Evolutionary conservation across 345 rosid species (phyloP), one percentile per base, ranked within the genome.

Genomic region (Melaleuca alternifolia): DNA sequence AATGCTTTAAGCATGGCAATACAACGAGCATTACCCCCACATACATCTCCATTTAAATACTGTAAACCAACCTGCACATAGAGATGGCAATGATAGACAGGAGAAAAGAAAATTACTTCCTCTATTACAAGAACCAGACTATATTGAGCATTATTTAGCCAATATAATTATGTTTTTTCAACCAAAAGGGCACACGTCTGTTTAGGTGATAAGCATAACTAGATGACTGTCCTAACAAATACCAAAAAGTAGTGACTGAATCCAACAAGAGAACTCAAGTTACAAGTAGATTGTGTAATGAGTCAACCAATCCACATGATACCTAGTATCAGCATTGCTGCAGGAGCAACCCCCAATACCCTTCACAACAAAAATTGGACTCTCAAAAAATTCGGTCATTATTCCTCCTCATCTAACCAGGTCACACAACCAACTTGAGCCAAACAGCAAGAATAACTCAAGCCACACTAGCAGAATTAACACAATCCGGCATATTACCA

Each of bases 1-100:
- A 97, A 96, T 84, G 99, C 99, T 91, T 93, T 91, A 84, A 97
- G 96, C 99, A 97, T 96, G n/a, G 98, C 99, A 84, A 97, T 96
- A 89, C 99, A 97, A 37, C 98, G 96, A 46, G 99, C 99, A 91
- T 97, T 97, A 83, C 99, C 96, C 82, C 99, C 99, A 79, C 89
- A 90, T 54, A 96, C 87, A 90, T 97, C 98, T 88, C 99, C 99
- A 5, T 94, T 92, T 41, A 97, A 89, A 88, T 96, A 96, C 51
- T 95, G 98, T 86, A 96, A 94, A 83, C 99, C 99, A 88, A 95
- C 98, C 99, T 96, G 87, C 59, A 81, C 87, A 88, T 37, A 71
- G 81, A 71, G 26, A 37, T 37, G 24, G 81, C 61, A 56, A 56
- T 56, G n/a, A 52, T 33, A 51, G 54, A 83, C 84, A 82, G 86